Evolutionary conservation across 1,139 yeast genomes (phyloP).

Genomic region (Magnusiomyces magnusii): DNA sequence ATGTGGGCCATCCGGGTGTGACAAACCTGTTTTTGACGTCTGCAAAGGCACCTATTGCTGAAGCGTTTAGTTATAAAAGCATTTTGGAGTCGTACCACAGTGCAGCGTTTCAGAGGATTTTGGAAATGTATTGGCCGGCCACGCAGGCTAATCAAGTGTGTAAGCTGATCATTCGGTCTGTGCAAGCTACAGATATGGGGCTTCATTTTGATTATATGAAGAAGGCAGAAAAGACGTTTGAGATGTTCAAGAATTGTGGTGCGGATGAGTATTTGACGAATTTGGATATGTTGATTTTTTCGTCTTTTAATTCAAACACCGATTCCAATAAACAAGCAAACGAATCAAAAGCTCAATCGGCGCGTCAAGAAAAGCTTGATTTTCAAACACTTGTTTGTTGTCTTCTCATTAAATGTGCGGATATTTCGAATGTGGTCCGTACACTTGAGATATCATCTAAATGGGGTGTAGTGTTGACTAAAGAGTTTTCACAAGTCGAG

Average conservation of each 20-base stretch:
- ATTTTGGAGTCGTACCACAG: conserved; percentile 81
- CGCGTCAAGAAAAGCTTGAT: neutral
- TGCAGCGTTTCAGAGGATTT: conserved; percentile 57
- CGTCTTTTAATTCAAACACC: no score
- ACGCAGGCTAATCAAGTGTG: conserved; percentile 26
- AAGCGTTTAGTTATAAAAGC: conserved; percentile 54
- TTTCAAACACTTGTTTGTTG: conserved; percentile 44
- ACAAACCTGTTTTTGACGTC: conserved; percentile 66
- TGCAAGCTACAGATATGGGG: conserved; percentile 93
- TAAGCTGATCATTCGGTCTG: conserved; percentile 33
- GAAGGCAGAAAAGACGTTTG: conserved; percentile 29
- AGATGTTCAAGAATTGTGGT: conserved; percentile 19
- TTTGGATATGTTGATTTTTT: neutral
- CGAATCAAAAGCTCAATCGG: neutral
- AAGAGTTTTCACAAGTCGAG: conserved; percentile 69
- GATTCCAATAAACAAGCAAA: no score
- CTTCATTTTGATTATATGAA: conserved; percentile 70
- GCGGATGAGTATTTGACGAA: neutral
- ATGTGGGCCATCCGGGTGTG: conserved; percentile 93
- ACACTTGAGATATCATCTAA: conserved; percentile 67
- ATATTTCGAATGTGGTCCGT: conserved; percentile 84
- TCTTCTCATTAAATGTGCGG: conserved; percentile 83
- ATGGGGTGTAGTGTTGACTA: conserved; percentile 75
- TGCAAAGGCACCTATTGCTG: conserved; percentile 58
- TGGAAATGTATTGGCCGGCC: conserved; percentile 57